Percentiles rank a stretch among this genome's conserved stretches.
phyloP scores from a whole-genome alignment of 176 grass and related monocot genomes.

The Musa troglodytarum region DNA sequence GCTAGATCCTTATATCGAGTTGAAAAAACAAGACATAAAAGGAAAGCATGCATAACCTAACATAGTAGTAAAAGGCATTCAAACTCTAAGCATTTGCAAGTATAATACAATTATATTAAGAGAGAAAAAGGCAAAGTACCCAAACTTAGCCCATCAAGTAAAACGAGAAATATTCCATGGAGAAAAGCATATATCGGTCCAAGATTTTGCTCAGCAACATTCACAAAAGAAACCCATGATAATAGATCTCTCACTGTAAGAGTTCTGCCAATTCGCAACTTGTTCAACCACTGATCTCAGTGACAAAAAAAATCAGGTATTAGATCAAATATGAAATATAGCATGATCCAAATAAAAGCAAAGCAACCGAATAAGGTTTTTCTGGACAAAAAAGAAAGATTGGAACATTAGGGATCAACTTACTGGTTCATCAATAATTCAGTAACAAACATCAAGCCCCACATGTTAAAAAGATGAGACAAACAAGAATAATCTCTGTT shows the following conservation, averaged over 20 bases:
- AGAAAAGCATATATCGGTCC: conserved; percentile 55
- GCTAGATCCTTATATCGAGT: background rate
- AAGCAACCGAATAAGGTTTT: background rate
- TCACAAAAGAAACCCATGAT: conserved; percentile 87
- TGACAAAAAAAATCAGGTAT: conserved; percentile 2
- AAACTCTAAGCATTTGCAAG: background rate
- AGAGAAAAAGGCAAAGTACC: conserved; percentile 23
- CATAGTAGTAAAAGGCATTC: background rate
- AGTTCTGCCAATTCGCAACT: conserved; percentile 55
- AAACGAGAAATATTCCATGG: conserved; percentile 79
- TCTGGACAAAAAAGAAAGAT: background rate
- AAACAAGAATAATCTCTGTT: too few species aligned
- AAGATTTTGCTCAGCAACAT: conserved; percentile 53
- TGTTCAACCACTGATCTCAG: conserved; percentile 72
- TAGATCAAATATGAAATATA: background rate
- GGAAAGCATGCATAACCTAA: background rate
- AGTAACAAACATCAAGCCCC: too few species aligned
- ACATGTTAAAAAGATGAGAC: too few species aligned
- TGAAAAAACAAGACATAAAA: background rate
- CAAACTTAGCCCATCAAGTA: conserved; percentile 88
- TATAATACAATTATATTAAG: background rate
- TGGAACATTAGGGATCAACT: too few species aligned
- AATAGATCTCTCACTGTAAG: conserved; percentile 79
- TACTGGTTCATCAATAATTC: too few species aligned
- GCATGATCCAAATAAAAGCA: background rate